Conservation (phyloP, 345 rosid genomes). For the Eutrema yunnanense region DNA sequence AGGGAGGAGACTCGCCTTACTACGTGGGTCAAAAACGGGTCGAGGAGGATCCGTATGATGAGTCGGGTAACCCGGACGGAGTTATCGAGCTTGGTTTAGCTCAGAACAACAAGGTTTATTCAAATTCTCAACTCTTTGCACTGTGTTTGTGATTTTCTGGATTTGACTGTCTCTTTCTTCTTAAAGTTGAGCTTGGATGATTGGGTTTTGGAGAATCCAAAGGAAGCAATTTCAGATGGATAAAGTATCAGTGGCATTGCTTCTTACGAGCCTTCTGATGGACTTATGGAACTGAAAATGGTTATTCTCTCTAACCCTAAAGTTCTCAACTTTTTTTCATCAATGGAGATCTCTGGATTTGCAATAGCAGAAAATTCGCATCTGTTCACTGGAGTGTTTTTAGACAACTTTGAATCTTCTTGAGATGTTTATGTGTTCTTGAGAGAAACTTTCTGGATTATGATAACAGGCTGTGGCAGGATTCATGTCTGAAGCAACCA, state of each 20-base stretch:
- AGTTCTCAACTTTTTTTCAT: neutral
- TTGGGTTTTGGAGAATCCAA: conserved; percentile 57
- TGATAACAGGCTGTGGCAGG: conserved; percentile 61
- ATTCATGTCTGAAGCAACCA: conserved; percentile 61
- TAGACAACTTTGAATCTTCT: neutral
- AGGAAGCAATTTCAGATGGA: conserved; percentile 41
- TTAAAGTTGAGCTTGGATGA: conserved; percentile 19
- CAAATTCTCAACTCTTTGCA: neutral
- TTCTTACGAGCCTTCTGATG: conserved; percentile 62
- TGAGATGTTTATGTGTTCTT: neutral
- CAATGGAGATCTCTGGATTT: neutral
- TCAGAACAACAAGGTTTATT: conserved; percentile 41
- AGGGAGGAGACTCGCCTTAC: conserved; percentile 50
- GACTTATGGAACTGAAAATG: conserved; percentile 71
- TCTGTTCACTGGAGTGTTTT: neutral
- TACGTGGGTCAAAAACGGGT: conserved; percentile 47
- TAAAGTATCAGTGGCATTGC: conserved; percentile 56
- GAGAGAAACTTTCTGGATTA: conserved; percentile 1
- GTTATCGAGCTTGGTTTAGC: conserved; percentile 68
- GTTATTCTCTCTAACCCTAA: conserved; percentile 26
- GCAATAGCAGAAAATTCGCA: too few species aligned
- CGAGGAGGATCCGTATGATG: conserved; percentile 68
- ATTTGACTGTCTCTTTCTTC: neutral
- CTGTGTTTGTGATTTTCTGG: conserved; percentile 43
- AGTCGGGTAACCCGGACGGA: conserved; percentile 57